These are phyloP conservation scores for Euryodendron excelsum DNA, from an alignment of 148 eudicot species.

Conservation along the genomic window DNA sequence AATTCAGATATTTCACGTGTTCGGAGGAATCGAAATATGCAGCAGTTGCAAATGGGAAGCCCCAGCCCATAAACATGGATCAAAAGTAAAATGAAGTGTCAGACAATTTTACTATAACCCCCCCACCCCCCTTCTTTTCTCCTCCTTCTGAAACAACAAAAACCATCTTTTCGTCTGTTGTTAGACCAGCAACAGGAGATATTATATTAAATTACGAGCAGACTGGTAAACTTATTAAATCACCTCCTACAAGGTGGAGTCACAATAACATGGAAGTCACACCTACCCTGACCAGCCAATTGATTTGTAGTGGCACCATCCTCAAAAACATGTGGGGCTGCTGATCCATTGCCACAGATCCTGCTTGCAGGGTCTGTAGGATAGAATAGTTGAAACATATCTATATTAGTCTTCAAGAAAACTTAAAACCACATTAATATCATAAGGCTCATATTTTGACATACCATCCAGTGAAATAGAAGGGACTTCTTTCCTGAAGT, in stretches of 20 bases:
- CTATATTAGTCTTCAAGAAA: conserved; percentile 4
- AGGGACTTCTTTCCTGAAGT: conserved; percentile 52
- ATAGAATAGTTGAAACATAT: background rate
- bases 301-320: conserved; percentile 30
- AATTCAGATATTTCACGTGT: too few species aligned
- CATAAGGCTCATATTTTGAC: background rate
- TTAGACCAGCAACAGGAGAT: background rate
- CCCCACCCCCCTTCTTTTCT: too few species aligned
- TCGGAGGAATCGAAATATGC: too few species aligned
- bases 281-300: conserved; percentile 30
- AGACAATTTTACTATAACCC: too few species aligned
- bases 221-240: background rate
- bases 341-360: conserved; percentile 26
- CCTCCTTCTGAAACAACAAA: background rate
- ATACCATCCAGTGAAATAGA: conserved; percentile 43
- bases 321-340: conserved; percentile 18
- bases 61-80: too few species aligned
- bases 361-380: conserved; percentile 31
- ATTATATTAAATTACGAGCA: background rate
- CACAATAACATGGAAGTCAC: background rate
- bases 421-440: conserved; percentile 1
- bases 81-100: too few species aligned
- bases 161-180: background rate
- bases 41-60: too few species aligned
- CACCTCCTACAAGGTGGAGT: background rate